These are phyloP conservation scores for Colletotrichum sp. DNA, from an alignment of 2,329 filamentous ascomycete genomes.

Conservation along the genomic window DNA sequence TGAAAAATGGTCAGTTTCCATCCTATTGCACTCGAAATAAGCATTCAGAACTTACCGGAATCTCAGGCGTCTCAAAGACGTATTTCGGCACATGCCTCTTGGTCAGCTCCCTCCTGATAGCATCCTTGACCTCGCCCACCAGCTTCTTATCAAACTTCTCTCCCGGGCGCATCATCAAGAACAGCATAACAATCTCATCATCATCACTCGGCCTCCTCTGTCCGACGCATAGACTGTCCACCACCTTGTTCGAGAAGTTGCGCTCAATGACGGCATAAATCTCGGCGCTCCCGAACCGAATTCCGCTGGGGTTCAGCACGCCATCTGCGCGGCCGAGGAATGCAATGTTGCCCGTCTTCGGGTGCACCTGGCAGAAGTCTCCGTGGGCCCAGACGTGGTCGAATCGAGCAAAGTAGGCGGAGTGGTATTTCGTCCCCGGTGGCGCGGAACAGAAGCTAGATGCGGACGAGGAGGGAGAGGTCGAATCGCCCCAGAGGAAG, in stretches of 20 bases:
- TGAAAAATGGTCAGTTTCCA: slow-evolving; percentile 35
- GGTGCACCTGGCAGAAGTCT: slow-evolving; percentile 77
- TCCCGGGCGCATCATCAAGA: slow-evolving; percentile 62
- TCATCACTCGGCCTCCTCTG: slow-evolving; percentile 66
- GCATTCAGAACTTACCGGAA: slow-evolving; percentile 65
- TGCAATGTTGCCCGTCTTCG: slow-evolving; percentile 65
- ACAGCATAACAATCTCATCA: slow-evolving; percentile 62
- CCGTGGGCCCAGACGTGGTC: slow-evolving; percentile 80
- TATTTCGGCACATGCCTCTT: slow-evolving; percentile 79
- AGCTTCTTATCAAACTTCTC: slow-evolving; percentile 58
- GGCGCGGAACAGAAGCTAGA: slow-evolving; percentile 37
- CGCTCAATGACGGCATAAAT: slow-evolving; percentile 78
- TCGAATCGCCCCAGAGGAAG: slow-evolving; percentile 64
- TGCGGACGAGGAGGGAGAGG: slow-evolving; percentile 12
- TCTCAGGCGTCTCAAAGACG: slow-evolving; percentile 81
- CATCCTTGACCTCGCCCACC: slow-evolving; percentile 63
- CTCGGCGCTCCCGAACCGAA: slow-evolving; percentile 81
- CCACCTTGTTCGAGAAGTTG: slow-evolving; percentile 65
- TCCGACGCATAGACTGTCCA: slow-evolving; percentile 81
- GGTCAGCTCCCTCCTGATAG: slow-evolving; percentile 70
- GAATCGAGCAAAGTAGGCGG: slow-evolving; percentile 68
- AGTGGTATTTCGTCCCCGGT: slow-evolving; percentile 61
- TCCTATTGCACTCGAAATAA: neutral
- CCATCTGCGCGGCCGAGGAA: slow-evolving; percentile 79
- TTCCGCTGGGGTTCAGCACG: slow-evolving; percentile 79